phyloP scores from a whole-genome alignment of 176 grass and related monocot genomes.

The Miscanthus lutarioriparius region DNA sequence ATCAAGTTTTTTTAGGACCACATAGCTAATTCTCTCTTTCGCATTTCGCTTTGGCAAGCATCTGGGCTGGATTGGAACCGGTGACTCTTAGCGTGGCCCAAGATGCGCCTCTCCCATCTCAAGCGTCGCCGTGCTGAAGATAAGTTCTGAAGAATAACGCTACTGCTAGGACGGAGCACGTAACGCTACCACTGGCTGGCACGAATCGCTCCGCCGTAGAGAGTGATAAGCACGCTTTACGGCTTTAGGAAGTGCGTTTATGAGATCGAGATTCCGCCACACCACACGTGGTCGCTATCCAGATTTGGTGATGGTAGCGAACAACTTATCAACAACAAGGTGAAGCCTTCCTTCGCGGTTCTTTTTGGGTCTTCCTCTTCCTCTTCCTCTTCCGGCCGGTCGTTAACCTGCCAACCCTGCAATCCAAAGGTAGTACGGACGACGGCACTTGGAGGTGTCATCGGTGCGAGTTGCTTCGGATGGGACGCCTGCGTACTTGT shows the following conservation, averaged over 20 bases:
- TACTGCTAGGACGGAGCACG: neutral
- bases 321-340: neutral
- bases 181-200: neutral
- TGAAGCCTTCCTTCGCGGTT: neutral
- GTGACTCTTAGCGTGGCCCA: neutral
- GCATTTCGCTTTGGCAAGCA: neutral
- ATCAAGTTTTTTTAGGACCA: too few relatives aligned
- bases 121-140: neutral
- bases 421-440: neutral
- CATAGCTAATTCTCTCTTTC: too few relatives aligned
- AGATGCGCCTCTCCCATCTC: neutral
- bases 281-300: conserved; percentile 21
- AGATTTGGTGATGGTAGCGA: neutral
- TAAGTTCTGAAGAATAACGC: conserved; percentile 43
- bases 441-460: neutral
- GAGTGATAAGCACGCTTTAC: conserved; percentile 34
- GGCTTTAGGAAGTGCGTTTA: neutral
- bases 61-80: conserved; percentile 3
- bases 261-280: conserved; percentile 31
- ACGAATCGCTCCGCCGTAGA: neutral
- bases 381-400: neutral
- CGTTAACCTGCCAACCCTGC: neutral
- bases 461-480: neutral
- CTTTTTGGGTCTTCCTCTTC: neutral
- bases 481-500: neutral